Base-by-base conservation (phyloP, 345 rosid species). In the Euclidium syriacum region DNA sequence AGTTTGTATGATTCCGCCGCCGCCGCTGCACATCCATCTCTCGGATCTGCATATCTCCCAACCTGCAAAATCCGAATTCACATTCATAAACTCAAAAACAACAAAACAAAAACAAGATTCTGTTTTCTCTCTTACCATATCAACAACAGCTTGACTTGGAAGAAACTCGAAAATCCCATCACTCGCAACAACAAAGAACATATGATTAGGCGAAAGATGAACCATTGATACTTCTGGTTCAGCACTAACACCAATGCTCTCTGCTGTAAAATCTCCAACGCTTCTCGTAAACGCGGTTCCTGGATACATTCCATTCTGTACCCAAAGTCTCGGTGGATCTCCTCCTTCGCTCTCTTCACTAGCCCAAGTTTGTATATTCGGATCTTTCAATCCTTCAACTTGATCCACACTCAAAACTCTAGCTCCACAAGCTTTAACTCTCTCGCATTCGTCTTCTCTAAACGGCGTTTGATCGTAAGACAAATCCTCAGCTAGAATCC, bases 251-350 rank as follows among this genome's bases (percentile, higher is more conserved):
- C 96, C 99, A 10, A 94, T 94, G 10, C 62, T 80, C 80, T 94
- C 97, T 14, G 99, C 97, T 36, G 81, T 81, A 49, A 65, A 59
- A 72, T 94, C 99, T 48, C 97, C 99, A 15, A 94, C 79, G 64
- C 99, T 94, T 62, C 96, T 83, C 0, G 99, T 81, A 67, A 94
- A 94, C 3, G 99, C 99, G 0, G 99, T 94, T 38, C 99, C 99
- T 0, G 99, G 99, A 42, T 83, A 90, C 90, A 82, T 85, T 12
- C 85, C 99, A 34, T 94, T 80, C 63, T 81, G 95, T 43, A 87
- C 85, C 97, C 97, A 87, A 77, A 94, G 75, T 76, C 99, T 90
- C 0, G 99, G 99, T 47, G 99, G 99, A 75, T 94, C 97, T 26
- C 82, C 77, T 26, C 97, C 99, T 41, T 87, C 78, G 52, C 79